Evolutionary conservation across 805 yeast genomes (phyloP).

Genomic region (Hanseniaspora jakobsenii): DNA sequence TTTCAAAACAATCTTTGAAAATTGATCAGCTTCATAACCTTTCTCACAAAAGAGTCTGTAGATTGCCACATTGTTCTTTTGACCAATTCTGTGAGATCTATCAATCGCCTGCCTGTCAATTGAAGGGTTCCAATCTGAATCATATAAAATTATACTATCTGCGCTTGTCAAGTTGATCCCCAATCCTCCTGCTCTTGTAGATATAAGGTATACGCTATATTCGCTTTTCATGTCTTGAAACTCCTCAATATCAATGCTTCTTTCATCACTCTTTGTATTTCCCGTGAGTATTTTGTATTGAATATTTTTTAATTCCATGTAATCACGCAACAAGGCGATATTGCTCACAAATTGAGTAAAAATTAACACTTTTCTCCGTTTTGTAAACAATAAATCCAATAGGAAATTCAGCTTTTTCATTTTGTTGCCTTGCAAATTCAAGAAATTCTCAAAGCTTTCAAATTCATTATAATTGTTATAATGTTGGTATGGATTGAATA

Average conservation of each 20-base stretch:
- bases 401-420: slow-evolving; percentile 51
- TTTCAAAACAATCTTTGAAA: slow-evolving; percentile 69
- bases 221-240: slow-evolving; percentile 27
- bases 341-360: slow-evolving; percentile 78
- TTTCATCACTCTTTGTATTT: slow-evolving; percentile 46
- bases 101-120: slow-evolving; percentile 95
- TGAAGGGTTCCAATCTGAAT: slow-evolving; percentile 96
- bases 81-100: slow-evolving; percentile 89
- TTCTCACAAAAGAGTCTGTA: slow-evolving; percentile 65
- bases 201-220: slow-evolving; percentile 50
- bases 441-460: slow-evolving; percentile 30
- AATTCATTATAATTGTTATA: slow-evolving; percentile 30
- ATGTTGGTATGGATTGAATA: slow-evolving; percentile 62
- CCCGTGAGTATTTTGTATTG: slow-evolving; percentile 65
- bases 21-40: slow-evolving; percentile 72
- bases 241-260: slow-evolving; percentile 49
- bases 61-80: slow-evolving; percentile 66
- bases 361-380: slow-evolving; percentile 58
- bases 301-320: slow-evolving; percentile 42
- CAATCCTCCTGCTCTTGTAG: slow-evolving; percentile 90
- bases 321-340: slow-evolving; percentile 72
- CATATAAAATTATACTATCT: slow-evolving; percentile 80
- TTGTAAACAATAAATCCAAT: slow-evolving; percentile 40
- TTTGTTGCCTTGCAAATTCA: slow-evolving; percentile 54
- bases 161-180: slow-evolving; percentile 81